Percentiles rank a stretch among this genome's conserved stretches.
Evolutionary conservation across 2,329 filamentous ascomycete genomes (phyloP).

Genomic region (Fusarium anthophilum): DNA sequence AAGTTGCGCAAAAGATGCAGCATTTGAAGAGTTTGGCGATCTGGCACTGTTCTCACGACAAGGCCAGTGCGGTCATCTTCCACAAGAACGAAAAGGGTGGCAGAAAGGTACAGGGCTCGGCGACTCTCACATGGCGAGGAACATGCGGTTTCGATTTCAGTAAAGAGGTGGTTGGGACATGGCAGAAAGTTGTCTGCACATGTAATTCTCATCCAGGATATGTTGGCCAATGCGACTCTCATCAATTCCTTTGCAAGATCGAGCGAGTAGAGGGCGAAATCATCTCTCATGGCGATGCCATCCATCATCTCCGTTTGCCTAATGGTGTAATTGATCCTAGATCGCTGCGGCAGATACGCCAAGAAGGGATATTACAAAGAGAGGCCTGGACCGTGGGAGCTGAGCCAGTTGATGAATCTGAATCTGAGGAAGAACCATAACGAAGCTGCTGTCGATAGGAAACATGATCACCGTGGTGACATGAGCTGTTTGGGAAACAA

Average conservation of each 20-base stretch:
- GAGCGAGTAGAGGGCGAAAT: background rate
- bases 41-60: background rate
- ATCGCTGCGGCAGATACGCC: background rate
- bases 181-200: background rate
- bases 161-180: background rate
- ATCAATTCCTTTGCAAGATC: background rate
- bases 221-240: background rate
- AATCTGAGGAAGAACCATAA: background rate
- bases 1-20: background rate
- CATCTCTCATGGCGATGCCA: conserved; percentile 6
- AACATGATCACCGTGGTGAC: background rate
- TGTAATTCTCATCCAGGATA: background rate
- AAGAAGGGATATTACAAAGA: background rate
- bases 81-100: background rate
- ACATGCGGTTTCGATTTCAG: background rate
- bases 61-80: background rate
- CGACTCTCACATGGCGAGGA: conserved; percentile 1
- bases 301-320: background rate
- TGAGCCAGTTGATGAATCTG: background rate
- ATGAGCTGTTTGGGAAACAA: background rate
- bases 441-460: background rate
- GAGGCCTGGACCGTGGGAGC: background rate
- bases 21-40: background rate
- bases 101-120: background rate
- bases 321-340: background rate